phyloP scores from a whole-genome alignment of 2,329 filamentous ascomycete genomes.

The Cryphonectria carpinicola region DNA sequence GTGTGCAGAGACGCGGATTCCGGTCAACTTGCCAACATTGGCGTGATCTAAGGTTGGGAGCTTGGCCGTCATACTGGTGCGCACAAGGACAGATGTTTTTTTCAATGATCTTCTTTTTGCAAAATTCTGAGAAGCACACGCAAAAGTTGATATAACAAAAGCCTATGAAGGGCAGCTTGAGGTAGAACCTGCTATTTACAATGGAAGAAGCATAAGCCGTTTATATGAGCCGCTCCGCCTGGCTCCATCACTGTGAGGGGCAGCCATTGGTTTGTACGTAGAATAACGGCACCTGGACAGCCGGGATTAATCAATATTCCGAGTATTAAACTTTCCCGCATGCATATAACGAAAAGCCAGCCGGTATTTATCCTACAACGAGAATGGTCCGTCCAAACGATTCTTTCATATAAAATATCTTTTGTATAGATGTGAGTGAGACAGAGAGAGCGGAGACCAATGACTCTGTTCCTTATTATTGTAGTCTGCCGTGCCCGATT shows the following conservation, averaged over 20 bases:
- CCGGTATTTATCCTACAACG: no score
- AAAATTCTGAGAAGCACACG: neutral
- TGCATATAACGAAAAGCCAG: neutral
- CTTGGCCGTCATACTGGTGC: constrained; percentile 4
- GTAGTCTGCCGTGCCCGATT: no score
- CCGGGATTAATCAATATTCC: neutral
- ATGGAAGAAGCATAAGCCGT: neutral
- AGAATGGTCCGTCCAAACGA: no score
- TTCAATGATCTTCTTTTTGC: neutral
- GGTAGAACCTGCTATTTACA: neutral
- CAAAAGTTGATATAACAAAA: neutral
- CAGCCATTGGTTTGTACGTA: neutral
- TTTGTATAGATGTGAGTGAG: neutral
- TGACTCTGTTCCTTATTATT: neutral
- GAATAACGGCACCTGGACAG: neutral
- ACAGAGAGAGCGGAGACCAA: neutral
- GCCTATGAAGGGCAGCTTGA: neutral
- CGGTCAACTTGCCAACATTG: constrained; percentile 15
- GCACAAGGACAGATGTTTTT: neutral
- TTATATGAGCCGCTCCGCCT: neutral
- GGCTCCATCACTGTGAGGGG: neutral
- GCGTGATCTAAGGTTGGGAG: constrained; percentile 17
- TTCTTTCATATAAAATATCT: neutral
- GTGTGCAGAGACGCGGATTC: constrained; percentile 9
- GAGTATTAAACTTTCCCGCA: neutral